A percentile compares a stretch with the other conserved stretches of the same genome.
Conservation (phyloP, 768 basidiomycete species). For the Leccinum disarticulatum region DNA sequence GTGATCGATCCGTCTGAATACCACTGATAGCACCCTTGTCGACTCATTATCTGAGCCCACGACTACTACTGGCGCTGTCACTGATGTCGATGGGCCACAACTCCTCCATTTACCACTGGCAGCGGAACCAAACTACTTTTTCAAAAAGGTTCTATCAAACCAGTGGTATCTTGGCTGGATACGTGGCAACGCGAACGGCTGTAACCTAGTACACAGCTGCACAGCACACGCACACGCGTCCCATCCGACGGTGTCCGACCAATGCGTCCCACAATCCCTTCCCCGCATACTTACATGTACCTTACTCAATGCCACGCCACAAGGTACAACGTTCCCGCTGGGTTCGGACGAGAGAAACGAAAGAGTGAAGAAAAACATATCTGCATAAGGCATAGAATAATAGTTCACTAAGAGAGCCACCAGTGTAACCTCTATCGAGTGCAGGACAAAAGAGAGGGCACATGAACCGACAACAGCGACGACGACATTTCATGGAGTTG, state of each 20-base stretch:
- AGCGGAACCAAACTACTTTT: too few species aligned
- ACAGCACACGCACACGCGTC: neutral
- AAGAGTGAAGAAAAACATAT: neutral
- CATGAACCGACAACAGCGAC: conserved; percentile 10
- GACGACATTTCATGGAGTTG: neutral
- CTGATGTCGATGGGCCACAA: too few species aligned
- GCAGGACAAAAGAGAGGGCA: neutral
- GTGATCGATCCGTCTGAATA: too few species aligned
- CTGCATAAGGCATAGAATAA: neutral
- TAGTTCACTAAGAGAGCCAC: neutral
- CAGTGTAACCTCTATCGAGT: neutral
- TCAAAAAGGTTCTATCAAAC: too few species aligned
- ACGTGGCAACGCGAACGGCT: neutral
- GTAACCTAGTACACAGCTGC: neutral
- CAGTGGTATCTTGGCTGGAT: too few species aligned
- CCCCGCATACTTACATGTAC: too few species aligned
- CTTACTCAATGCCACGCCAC: neutral
- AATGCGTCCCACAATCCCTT: neutral
- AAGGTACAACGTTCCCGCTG: neutral
- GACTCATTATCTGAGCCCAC: too few species aligned
- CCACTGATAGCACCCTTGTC: too few species aligned
- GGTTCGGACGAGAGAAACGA: neutral
- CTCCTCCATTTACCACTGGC: too few species aligned
- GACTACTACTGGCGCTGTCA: too few species aligned
- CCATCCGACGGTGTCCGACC: neutral